These are phyloP conservation scores for Zygosaccharomyces sapae DNA, from an alignment of 1,139 yeast genomes.

Conservation along the genomic window DNA sequence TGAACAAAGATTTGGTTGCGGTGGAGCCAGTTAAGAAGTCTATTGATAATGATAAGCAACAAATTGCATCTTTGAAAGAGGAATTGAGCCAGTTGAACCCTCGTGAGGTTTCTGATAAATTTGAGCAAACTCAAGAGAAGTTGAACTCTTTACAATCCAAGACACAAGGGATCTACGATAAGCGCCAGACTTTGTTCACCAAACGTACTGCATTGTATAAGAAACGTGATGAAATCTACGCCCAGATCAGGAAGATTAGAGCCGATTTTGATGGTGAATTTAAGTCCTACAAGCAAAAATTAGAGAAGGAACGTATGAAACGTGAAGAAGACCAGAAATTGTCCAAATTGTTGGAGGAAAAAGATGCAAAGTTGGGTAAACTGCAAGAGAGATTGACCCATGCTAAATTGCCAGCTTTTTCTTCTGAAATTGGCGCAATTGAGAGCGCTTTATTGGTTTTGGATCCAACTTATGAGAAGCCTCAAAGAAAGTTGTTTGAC, in stretches of 20 bases:
- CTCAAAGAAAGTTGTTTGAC: conserved; percentile 36
- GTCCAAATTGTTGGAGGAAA: conserved; percentile 54
- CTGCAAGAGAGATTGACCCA: conserved; percentile 62
- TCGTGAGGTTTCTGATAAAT: conserved; percentile 52
- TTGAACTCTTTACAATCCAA: conserved; percentile 59
- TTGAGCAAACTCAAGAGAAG: conserved; percentile 53
- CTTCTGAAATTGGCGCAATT: conserved; percentile 66
- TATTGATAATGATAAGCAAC: conserved; percentile 75
- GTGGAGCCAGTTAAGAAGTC: conserved; percentile 72
- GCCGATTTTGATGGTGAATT: conserved; percentile 66
- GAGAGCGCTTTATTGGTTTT: conserved; percentile 67
- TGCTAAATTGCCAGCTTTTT: conserved; percentile 83
- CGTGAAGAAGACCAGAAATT: conserved; percentile 65
- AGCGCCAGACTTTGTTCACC: conserved; percentile 59
- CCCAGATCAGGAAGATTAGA: conserved; percentile 60
- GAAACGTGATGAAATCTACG: conserved; percentile 65
- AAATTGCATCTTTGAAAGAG: conserved; percentile 72
- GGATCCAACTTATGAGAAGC: conserved; percentile 74
- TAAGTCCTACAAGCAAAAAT: conserved; percentile 63
- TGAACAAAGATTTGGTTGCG: conserved; percentile 72
- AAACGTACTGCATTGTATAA: conserved; percentile 67
- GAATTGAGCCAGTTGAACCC: conserved; percentile 60
- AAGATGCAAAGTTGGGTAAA: conserved; percentile 56
- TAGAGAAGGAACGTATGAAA: conserved; percentile 66
- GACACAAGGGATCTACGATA: conserved; percentile 62